phyloP scores from a whole-genome alignment of 192 early-diverging fungal genomes.

The Coemansia nantahalensis region DNA sequence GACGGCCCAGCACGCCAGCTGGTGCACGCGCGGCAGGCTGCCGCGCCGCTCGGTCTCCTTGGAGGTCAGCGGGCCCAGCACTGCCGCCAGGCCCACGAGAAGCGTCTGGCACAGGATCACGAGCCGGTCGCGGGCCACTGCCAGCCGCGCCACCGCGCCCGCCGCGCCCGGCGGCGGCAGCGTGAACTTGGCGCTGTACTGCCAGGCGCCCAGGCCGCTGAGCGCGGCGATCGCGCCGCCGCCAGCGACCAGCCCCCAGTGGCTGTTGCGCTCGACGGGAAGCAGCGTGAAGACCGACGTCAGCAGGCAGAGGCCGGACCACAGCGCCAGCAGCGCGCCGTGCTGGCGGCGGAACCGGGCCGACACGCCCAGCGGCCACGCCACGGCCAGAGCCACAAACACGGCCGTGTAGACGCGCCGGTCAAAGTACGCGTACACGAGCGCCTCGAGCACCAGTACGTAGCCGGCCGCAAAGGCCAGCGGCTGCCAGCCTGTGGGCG shows the following conservation, averaged over 20 bases:
- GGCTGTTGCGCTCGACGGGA: constrained; percentile 82
- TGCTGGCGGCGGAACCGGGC: constrained; percentile 52
- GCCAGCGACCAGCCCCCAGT: constrained; percentile 59
- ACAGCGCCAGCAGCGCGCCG: constrained; percentile 54
- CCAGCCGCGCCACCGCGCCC: constrained; percentile 16
- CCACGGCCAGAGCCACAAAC: constrained; percentile 65
- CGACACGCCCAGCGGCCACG: constrained; percentile 63
- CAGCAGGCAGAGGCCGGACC: constrained; percentile 64
- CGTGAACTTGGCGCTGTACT: constrained; percentile 32
- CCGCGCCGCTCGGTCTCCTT: constrained; percentile 38
- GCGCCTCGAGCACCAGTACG: constrained; percentile 67
- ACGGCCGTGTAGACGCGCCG: constrained; percentile 55
- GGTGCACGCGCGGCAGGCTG: constrained; percentile 31
- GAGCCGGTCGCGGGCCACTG: constrained; percentile 30
- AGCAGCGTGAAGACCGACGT: constrained; percentile 86
- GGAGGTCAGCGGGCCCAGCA: constrained; percentile 42
- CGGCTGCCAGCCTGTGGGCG: constrained; percentile 35
- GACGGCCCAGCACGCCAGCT: constrained; percentile 45
- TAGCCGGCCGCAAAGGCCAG: constrained; percentile 54
- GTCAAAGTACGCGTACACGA: constrained; percentile 88
- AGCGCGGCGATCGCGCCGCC: constrained; percentile 36
- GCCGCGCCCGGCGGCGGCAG: constrained; percentile 31
- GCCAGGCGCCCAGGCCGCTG: constrained; percentile 49
- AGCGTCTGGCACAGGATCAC: constrained; percentile 40
- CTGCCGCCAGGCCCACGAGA: constrained; percentile 38